Evolutionary conservation across 78 protist species (phyloP), one percentile per base, ranked within the genome.

Genomic region (Dictyostelium purpureum): DNA sequence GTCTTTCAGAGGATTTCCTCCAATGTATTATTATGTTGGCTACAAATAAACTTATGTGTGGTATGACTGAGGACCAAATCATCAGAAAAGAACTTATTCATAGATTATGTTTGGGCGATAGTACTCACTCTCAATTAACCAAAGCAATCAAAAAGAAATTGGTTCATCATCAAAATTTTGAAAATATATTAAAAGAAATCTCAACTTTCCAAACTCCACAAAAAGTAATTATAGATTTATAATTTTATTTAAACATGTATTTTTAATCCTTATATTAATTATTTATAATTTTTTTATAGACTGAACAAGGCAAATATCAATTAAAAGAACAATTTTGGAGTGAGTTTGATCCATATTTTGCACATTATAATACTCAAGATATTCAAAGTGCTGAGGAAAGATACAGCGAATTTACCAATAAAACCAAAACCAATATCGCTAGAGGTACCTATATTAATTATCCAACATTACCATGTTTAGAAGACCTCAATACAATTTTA

Each of bases 241-340:
- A 28, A 26, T 28, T 61, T 9, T 19, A 5, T 37, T 24, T 40
- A 70, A 40, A 21, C 6, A 70, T 70, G 2, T 31, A 45, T 42
- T 45, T 5, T n/a, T 70, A 12, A 70, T 31, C 4, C 24, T 31
- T 18, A 19, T 31, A 26, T 70, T 31, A 35, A 5, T 5, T 10
- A 6, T 63, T 31, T 11, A 12, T 45, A 14, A 3, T 45, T 42
- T 45, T 11, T 38, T 63, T 57, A n/a, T n/a, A n/a, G n/a, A 90
- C 89, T 40, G 94, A 90, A 56, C 94, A 90, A 52, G 94, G 94
- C 12, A 78, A 79, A 31, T 90, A 79, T 21, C 94, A 90, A 63
- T 51, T 90, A 26, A 69, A 73, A 26, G 94, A 90, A 51, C 49
- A 65, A 79, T 90, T 88, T 52, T 90, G 94, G 94, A 9, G 73